A percentile compares a stretch with the other conserved stretches of the same genome.
Conservation (phyloP, 768 basidiomycete species). For the Boletellus emodensis region DNA sequence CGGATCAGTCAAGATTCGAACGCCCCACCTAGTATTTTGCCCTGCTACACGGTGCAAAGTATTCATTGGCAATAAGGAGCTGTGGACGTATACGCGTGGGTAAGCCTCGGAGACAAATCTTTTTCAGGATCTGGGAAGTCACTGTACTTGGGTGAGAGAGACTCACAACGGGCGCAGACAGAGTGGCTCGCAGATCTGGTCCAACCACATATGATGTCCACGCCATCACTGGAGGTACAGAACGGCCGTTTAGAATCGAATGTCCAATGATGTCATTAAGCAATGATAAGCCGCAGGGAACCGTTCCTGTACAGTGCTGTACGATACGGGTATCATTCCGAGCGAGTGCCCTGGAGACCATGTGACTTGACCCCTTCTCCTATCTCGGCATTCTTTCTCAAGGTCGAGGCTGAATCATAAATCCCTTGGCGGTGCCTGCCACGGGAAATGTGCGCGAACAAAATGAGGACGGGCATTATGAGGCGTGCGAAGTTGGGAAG, state of each 20-base stretch:
- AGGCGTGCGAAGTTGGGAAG: conserved; percentile 52
- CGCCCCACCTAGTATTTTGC: not conserved
- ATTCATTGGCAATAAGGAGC: not conserved
- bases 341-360: conserved; percentile 51
- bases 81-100: not conserved
- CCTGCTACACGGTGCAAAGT: not conserved
- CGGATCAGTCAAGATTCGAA: too few relatives aligned
- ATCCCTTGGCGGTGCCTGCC: conserved; percentile 52
- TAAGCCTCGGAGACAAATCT: not conserved
- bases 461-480: conserved; percentile 37
- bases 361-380: conserved; percentile 39
- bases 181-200: too few relatives aligned
- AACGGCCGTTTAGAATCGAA: not conserved
- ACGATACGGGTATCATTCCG: conserved; percentile 50
- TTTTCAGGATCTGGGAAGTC: not conserved
- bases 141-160: not conserved
- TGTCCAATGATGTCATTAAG: not conserved
- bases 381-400: conserved; percentile 45
- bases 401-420: conserved; percentile 45
- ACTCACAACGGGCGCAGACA: not conserved
- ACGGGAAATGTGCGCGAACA: conserved; percentile 54
- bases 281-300: conserved; percentile 1
- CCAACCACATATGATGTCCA: not conserved
- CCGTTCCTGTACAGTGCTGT: conserved; percentile 37
- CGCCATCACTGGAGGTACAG: too few relatives aligned